phyloP scores from a whole-genome alignment of 192 early-diverging fungal species.

The Backusella tarrabulga region DNA sequence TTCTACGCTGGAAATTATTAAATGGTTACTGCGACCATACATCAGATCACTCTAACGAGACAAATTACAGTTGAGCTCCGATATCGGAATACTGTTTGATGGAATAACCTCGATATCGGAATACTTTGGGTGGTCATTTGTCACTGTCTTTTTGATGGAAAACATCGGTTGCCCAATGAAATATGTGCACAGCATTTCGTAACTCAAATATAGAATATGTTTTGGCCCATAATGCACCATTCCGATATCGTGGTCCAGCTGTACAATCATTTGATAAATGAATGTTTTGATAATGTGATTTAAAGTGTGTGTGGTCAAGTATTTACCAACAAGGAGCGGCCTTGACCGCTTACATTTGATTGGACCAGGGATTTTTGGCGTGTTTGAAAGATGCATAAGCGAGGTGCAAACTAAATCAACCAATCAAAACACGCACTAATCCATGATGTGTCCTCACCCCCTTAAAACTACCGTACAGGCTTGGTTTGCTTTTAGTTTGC shows the following conservation, averaged over 20 bases:
- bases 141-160: too few relatives aligned
- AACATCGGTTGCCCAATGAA: too few relatives aligned
- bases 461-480: background rate
- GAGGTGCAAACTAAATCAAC: background rate
- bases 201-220: too few relatives aligned
- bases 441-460: background rate
- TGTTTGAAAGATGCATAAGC: background rate
- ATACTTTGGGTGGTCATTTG: too few relatives aligned
- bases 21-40: background rate
- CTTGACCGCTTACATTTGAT: background rate
- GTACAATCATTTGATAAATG: background rate
- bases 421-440: background rate
- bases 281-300: background rate
- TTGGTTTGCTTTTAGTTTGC: background rate
- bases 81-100: too few relatives aligned
- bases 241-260: too few relatives aligned
- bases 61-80: too few relatives aligned
- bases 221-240: too few relatives aligned
- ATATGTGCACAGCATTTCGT: too few relatives aligned
- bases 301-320: background rate
- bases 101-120: too few relatives aligned
- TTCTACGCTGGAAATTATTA: background rate
- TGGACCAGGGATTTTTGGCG: background rate
- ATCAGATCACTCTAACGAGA: background rate
- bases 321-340: background rate